phyloP scores from a whole-genome alignment of 148 eudicot species.

The Diospyros lotus region DNA sequence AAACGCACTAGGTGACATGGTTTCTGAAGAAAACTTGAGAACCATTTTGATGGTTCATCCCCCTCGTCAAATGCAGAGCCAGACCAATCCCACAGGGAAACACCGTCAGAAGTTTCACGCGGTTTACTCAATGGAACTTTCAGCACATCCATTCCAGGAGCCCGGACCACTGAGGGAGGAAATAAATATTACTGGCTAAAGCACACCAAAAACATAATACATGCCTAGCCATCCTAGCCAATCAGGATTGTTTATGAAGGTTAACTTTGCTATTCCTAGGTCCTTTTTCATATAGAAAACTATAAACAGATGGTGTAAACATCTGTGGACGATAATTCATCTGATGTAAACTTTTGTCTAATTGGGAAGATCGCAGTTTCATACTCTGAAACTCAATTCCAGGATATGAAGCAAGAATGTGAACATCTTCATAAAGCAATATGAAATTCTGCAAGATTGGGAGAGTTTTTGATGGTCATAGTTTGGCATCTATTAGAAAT shows the following conservation, averaged over 20 bases:
- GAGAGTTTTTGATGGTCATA: neutral
- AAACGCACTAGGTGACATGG: conserved; percentile 79
- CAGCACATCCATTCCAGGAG: conserved; percentile 70
- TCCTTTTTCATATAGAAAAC: neutral
- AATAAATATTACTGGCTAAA: neutral
- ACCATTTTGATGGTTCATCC: conserved; percentile 64
- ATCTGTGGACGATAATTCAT: too few relatives aligned
- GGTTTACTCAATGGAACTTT: conserved; percentile 61
- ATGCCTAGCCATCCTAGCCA: neutral
- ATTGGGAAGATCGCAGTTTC: too few relatives aligned
- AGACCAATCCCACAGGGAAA: conserved; percentile 85
- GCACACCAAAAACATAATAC: neutral
- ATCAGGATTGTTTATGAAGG: neutral
- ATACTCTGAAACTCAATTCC: neutral
- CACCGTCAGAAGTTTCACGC: conserved; percentile 45
- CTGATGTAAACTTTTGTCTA: neutral
- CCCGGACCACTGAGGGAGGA: conserved; percentile 44
- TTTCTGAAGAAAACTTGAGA: conserved; percentile 63
- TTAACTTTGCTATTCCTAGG: too few relatives aligned
- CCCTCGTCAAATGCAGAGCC: conserved; percentile 90
- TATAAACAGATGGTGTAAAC: neutral
- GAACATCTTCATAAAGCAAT: neutral
- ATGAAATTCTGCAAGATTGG: neutral
- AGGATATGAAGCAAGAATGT: neutral
- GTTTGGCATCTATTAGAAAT: neutral